These are phyloP conservation scores for Boletus edulis DNA, from an alignment of 768 basidiomycete species.

Conservation along the genomic window DNA sequence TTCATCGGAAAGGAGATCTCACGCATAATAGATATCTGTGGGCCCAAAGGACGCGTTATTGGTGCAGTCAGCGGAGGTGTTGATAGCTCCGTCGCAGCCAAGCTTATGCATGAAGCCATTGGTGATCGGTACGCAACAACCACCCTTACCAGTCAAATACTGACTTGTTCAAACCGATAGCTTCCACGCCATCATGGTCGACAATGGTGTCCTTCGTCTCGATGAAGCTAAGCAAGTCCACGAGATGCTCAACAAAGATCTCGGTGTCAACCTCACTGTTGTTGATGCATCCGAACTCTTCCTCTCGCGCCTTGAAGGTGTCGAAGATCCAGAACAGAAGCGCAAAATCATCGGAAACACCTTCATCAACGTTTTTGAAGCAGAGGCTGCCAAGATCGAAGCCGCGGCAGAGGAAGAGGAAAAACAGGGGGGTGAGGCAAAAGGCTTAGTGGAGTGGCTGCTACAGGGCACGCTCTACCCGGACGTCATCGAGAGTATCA, in stretches of 20 bases:
- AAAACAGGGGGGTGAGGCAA: conserved; percentile 59
- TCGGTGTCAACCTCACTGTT: conserved; percentile 95
- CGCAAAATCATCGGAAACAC: conserved; percentile 99
- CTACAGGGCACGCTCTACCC: conserved; percentile 98
- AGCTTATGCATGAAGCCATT: conserved; percentile 99
- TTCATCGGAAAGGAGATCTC: conserved; percentile 97
- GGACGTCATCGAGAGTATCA: conserved; percentile 98
- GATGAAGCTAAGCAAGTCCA: conserved; percentile 91
- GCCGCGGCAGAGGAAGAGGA: conserved; percentile 76
- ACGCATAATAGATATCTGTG: conserved; percentile 93
- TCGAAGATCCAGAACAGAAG: conserved; percentile 96
- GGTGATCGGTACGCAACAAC: conserved; percentile 72
- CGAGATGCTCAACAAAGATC: conserved; percentile 88
- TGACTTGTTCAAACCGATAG: conserved; percentile 37
- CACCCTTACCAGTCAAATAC: background rate
- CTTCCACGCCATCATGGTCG: conserved; percentile 99
- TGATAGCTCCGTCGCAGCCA: conserved; percentile 97
- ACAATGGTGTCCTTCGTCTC: conserved; percentile 93
- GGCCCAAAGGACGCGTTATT: conserved; percentile 91
- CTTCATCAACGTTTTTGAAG: conserved; percentile 97
- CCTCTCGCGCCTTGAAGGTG: conserved; percentile 79
- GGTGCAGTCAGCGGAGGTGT: conserved; percentile 98
- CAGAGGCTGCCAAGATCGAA: conserved; percentile 89
- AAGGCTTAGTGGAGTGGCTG: conserved; percentile 95
- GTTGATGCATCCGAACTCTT: conserved; percentile 95